phyloP scores from a whole-genome alignment of 495 filamentous ascomycete species.

The Penicillium odoratum region DNA sequence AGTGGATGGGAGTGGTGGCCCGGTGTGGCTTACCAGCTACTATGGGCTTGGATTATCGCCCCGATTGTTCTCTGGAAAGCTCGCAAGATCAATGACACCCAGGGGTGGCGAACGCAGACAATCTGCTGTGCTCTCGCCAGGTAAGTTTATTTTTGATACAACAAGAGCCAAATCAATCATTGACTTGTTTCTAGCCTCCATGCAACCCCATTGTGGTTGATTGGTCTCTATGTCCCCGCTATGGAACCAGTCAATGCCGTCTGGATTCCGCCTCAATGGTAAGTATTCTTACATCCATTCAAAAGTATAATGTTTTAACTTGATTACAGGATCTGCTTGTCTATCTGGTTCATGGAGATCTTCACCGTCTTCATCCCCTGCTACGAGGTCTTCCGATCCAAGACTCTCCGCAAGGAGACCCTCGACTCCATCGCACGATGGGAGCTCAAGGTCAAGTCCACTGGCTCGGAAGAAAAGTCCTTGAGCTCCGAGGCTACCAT shows the following conservation, averaged over 20 bases:
- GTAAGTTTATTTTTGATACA: not conserved
- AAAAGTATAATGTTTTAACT: not conserved
- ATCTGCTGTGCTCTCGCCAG: conserved; percentile 58
- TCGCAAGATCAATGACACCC: conserved; percentile 59
- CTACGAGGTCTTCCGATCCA: conserved; percentile 52
- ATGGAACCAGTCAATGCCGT: conserved; percentile 57
- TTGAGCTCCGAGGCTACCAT: conserved; percentile 31
- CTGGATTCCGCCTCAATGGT: conserved; percentile 53
- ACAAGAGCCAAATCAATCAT: not conserved
- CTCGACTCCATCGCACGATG: conserved; percentile 38
- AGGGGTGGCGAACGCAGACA: conserved; percentile 66
- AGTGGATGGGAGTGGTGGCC: conserved; percentile 69
- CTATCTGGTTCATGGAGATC: conserved; percentile 53
- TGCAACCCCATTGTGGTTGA: conserved; percentile 66
- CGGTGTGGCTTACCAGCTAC: conserved; percentile 59
- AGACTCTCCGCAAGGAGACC: conserved; percentile 42
- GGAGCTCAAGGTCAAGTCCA: conserved; percentile 31
- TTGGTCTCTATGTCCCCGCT: conserved; percentile 56
- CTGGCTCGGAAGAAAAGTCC: conserved; percentile 27
- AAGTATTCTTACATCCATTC: not conserved
- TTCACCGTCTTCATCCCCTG: conserved; percentile 56
- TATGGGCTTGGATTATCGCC: conserved; percentile 63
- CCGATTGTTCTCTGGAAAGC: conserved; percentile 46
- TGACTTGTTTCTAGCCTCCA: conserved; percentile 36
- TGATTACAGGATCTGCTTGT: conserved; percentile 49